Evolutionary conservation across 371 early-diverging fungal species (phyloP), one percentile per base, ranked within the genome.

Genomic region (Polyrhizophydium stewartii): DNA sequence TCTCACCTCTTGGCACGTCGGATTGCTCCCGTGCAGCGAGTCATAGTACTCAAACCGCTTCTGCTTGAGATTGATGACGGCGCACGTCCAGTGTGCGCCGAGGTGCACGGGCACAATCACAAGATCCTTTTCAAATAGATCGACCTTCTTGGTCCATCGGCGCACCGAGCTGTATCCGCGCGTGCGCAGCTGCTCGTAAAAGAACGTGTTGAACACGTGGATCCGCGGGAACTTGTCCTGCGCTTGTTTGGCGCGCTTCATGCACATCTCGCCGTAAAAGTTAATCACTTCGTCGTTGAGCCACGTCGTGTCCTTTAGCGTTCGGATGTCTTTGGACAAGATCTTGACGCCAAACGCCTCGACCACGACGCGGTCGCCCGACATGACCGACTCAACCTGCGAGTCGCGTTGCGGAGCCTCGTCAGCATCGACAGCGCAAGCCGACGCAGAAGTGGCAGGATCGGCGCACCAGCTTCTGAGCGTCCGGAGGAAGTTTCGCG

Each of bases 241-340:
- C 7, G 47, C 3, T 27, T 46, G 67, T 30, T 75, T 71, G 17
- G 88, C 72, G 13, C 96, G 85, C 1, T 83, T 76, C 65, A 87
- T 79, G 24, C 93, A 74, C 30, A 96, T 67, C 46, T 85, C 78
- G 67, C 89, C 87, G 68, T 93, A 94, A 70, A 90, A 93, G 72
- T 96, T 94, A 72, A 96, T 91, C 19, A 84, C 89, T 68, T 94
- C 93, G 65, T 95, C 96, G 64, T 95, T 94, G 7, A 95, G 77
- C 96, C 96, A 95, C n/a, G 80, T 72, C 24, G 86, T 86, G n/a
- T 82, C 83, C 16, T 70, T 59, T 43, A 95, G 71, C 31, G 92
- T 91, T 16, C 70, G 67, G 7, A 95, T 77, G 57, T 93, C 94
- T 33, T 69, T 73, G 13, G 75, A 74, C 0, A 71, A 72, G 1